Evolutionary conservation across 805 yeast genomes (phyloP).

Genomic region (Metschnikowia drakensbergensis): DNA sequence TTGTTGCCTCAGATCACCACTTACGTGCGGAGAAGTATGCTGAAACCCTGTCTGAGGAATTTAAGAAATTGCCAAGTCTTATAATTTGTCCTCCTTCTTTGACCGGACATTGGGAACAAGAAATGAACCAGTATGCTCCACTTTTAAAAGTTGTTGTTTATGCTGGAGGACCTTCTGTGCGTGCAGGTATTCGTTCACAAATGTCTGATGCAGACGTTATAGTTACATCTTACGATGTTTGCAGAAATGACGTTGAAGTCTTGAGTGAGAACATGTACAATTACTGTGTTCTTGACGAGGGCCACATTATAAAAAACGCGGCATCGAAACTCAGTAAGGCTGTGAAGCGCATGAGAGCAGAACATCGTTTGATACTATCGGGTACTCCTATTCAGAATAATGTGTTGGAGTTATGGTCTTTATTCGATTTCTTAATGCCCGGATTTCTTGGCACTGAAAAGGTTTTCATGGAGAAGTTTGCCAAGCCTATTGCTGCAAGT

Average conservation of each 20-base stretch:
- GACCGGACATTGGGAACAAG: constrained; percentile 99
- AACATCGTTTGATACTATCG: constrained; percentile 84
- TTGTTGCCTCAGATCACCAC: constrained; percentile 93
- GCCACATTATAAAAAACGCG: constrained; percentile 94
- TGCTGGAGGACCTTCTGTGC: constrained; percentile 84
- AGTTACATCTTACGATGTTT: constrained; percentile 94
- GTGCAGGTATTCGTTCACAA: constrained; percentile 53
- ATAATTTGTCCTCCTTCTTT: constrained; percentile 95
- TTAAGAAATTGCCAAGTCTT: constrained; percentile 74
- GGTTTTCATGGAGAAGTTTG: constrained; percentile 88
- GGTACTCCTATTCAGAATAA: constrained; percentile 99
- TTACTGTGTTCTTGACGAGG: constrained; percentile 95
- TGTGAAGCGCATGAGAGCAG: constrained; percentile 77
- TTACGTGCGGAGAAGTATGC: constrained; percentile 68
- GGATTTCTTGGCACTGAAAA: constrained; percentile 96
- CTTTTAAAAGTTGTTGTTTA: constrained; percentile 77
- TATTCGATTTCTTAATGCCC: constrained; percentile 97
- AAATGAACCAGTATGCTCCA: constrained; percentile 84
- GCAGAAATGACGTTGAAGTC: constrained; percentile 80
- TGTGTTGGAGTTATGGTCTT: constrained; percentile 94
- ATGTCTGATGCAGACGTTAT: constrained; percentile 70
- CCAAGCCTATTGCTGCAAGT: constrained; percentile 96
- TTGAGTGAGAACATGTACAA: constrained; percentile 66
- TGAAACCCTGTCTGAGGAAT: constrained; percentile 58
- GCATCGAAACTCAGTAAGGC: constrained; percentile 83